Evolutionary conservation across 306 rosid genomes (phyloP), one percentile per base, ranked within the genome.

Genomic region (Sesbania bispinosa): DNA sequence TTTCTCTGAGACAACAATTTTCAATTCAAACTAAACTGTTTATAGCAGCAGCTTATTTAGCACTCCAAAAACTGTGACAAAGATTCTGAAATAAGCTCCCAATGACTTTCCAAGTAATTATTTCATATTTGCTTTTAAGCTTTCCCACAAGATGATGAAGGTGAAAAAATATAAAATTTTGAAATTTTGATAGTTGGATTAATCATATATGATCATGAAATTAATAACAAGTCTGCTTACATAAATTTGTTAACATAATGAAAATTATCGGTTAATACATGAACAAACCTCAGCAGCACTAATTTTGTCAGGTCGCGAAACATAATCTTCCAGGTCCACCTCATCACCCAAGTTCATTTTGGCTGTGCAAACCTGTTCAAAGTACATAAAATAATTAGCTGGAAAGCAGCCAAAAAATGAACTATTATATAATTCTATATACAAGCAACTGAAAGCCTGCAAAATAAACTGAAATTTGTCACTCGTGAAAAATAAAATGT

Each of bases 241-340:
- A 51, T 19, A 36, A 48, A 64, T 13, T 15, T 2, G 16, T 35
- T 19, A 51, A 65, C 32, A 57, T 39, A 41, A 54, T 18, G 26
- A 53, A 62, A 29, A 73, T 27, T 18, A 73, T 21, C 7, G 10
- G 18, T 60, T 39, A 38, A 32, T 11, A 74, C 7, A 35, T 51
- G 59, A 59, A 87, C 96, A 72, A 80, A 95, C 99, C 99, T 95
- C 99, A 54, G 99, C 99, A 58, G 99, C 99, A 76, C 99, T 95
- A 62, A 95, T 95, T 88, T 91, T 95, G 79, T 95, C 99, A 30
- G 99, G 99, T 59, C 99, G 96, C 54, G 99, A 95, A 78, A 95
- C 99, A 78, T 95, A 95, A 77, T 95, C 99, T 78, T 95, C 99
- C 70, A 95, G 79, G 71, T 95, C 99, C 14, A 95, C 99, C 80